Evolutionary conservation across 1,284 basidiomycete genomes (phyloP), one percentile per base, ranked within the genome.

Genomic region (Cystobasidium sp.): DNA sequence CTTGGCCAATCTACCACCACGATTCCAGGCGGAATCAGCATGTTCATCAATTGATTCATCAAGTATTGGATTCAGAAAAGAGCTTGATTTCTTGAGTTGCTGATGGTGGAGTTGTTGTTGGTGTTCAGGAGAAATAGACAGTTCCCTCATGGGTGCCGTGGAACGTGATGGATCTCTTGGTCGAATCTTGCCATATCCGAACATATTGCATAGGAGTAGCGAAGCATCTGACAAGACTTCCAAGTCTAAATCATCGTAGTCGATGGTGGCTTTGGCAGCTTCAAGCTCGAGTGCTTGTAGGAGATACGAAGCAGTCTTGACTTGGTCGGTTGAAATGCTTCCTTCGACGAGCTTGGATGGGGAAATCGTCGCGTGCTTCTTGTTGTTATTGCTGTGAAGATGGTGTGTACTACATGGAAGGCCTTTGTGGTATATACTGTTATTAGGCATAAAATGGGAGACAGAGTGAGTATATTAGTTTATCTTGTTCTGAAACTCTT

Each of bases 161-260:
- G 31, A 12, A 14, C 51, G 64, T 8, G 64, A 20, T 18, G 47
- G 44, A 53, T 52, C 51, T 18, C 51, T 41, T 6, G 64, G 64
- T 18, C 74, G 37, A 6, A 69, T 47, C 39, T 58, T 41, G 5
- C 55, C 44, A 14, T 51, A 20, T 10, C 52, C 24, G 64, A 52
- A n/a, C 44, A 68, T 43, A 10, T n/a, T 20, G 43, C 16, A 67
- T 18, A 52, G 31, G 67, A 75, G 51, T 44, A 76, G 75, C 0
- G 76, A 75, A 3, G 76, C 72, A 51, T 78, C 58, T 10, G 76
- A 67, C 24, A 78, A 74, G 2, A 78, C 52, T 10, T 76, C 64
- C 6, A 71, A 61, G 7, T 77, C 75, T 9, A 76, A 44, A 10
- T 47, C 61, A 47, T 74, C 75, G 31, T 31, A 31, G 31, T 31